These are phyloP conservation scores for Tolypocladium paradoxum DNA, from an alignment of 2,329 filamentous ascomycete genomes.

Conservation along the genomic window DNA sequence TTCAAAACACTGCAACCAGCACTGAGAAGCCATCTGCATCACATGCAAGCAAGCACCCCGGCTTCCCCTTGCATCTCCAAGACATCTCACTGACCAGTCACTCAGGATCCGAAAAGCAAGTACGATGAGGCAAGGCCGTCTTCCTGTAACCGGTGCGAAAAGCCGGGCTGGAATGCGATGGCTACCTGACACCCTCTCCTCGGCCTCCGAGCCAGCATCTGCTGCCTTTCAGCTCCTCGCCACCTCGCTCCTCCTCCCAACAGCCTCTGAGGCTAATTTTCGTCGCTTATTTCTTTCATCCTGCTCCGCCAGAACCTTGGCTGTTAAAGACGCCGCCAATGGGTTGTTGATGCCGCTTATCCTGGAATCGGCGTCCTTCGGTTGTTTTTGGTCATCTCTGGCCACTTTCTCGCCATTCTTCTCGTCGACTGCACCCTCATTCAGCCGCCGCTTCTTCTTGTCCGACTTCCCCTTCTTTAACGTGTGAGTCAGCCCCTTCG, in stretches of 20 bases:
- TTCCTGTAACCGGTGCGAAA: too few species aligned
- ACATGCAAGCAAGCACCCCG: too few species aligned
- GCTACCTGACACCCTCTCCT: too few species aligned
- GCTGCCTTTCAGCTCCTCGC: background rate
- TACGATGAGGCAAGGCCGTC: too few species aligned
- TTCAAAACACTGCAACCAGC: too few species aligned
- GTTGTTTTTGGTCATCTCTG: slow-evolving; percentile 9
- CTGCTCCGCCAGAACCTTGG: slow-evolving; percentile 78
- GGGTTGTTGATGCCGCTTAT: slow-evolving; percentile 72
- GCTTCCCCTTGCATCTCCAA: too few species aligned
- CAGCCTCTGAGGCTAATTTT: slow-evolving; percentile 42
- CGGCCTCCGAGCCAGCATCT: too few species aligned
- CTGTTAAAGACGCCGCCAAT: slow-evolving; percentile 74
- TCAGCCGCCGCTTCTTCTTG: slow-evolving; percentile 59
- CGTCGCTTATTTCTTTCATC: slow-evolving; percentile 69
- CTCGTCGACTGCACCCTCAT: slow-evolving; percentile 30
- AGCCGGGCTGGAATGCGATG: too few species aligned
- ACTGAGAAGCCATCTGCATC: too few species aligned
- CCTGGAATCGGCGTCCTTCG: slow-evolving; percentile 21
- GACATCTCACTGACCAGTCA: too few species aligned
- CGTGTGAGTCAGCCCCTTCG: slow-evolving; percentile 69
- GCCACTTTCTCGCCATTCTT: slow-evolving; percentile 33
- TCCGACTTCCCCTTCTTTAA: slow-evolving; percentile 67
- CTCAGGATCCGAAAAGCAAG: too few species aligned
- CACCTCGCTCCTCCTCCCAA: slow-evolving; percentile 3